phyloP scores from a whole-genome alignment of 2,329 filamentous ascomycete species.

The Magnaporthiopsis rhizophila region DNA sequence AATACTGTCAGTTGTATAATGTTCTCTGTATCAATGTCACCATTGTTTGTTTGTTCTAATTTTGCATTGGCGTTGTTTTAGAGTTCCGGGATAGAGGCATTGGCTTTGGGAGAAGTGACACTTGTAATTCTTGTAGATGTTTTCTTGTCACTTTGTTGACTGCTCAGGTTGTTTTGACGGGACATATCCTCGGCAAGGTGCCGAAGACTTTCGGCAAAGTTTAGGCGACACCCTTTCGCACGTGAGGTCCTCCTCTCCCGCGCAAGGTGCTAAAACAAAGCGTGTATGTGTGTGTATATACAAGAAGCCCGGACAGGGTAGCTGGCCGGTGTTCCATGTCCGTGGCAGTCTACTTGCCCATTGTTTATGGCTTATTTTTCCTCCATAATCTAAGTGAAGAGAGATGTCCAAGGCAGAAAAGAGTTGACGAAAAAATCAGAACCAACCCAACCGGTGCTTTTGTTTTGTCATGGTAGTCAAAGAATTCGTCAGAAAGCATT shows the following conservation, averaged over 20 bases:
- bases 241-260: not conserved
- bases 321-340: not conserved
- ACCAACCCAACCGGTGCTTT: constrained; percentile 7
- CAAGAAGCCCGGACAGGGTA: not conserved
- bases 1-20: not conserved
- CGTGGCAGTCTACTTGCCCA: not conserved
- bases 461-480: constrained; percentile 2
- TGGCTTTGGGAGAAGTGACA: not conserved
- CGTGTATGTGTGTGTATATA: not conserved
- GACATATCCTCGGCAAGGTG: too few species aligned
- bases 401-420: not conserved
- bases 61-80: not conserved
- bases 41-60: not conserved
- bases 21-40: not conserved
- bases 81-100: not conserved
- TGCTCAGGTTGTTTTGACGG: too few species aligned
- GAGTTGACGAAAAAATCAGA: not conserved
- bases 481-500: constrained; percentile 36
- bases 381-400: not conserved
- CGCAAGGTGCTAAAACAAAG: not conserved
- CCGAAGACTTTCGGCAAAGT: too few species aligned
- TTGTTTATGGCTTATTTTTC: not conserved
- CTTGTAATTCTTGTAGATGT: not conserved
- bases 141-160: not conserved
- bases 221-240: too few species aligned